Evolutionary conservation across 169 alveolate species (phyloP).

Genomic region (Perkinsus chesapeaki): DNA sequence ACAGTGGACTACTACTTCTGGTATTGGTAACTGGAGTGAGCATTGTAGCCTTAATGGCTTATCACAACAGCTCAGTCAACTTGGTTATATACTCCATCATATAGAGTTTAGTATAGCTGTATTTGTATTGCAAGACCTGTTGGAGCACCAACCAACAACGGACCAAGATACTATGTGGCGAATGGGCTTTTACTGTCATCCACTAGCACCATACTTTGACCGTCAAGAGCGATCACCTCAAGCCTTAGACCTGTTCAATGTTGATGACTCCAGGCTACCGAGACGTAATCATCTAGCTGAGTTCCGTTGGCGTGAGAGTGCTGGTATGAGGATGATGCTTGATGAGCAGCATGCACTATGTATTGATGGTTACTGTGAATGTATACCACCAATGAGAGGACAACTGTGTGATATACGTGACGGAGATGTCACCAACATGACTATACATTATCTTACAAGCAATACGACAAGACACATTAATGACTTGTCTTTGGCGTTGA

Average conservation of each 20-base stretch:
- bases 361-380: not conserved
- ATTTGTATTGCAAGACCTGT: not conserved
- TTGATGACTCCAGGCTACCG: not conserved
- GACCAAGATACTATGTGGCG: not conserved
- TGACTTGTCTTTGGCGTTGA: not conserved
- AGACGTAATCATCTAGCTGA: not conserved
- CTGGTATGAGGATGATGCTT: not conserved
- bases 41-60: not conserved
- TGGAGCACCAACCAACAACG: not conserved
- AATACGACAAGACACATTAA: not conserved
- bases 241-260: not conserved
- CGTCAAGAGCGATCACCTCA: not conserved
- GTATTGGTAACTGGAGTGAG: not conserved
- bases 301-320: not conserved
- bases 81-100: not conserved
- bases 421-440: not conserved
- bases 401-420: not conserved
- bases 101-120: not conserved
- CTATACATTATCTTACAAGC: not conserved
- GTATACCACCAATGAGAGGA: not conserved
- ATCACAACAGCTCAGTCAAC: not conserved
- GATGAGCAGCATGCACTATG: not conserved
- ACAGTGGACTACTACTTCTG: not conserved
- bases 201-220: not conserved
- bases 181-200: not conserved